A percentile compares a stretch with the other conserved stretches of the same genome.
These are phyloP conservation scores for Fusarium avenaceum DNA, from an alignment of 2,329 filamentous ascomycete genomes.

Conservation along the genomic window DNA sequence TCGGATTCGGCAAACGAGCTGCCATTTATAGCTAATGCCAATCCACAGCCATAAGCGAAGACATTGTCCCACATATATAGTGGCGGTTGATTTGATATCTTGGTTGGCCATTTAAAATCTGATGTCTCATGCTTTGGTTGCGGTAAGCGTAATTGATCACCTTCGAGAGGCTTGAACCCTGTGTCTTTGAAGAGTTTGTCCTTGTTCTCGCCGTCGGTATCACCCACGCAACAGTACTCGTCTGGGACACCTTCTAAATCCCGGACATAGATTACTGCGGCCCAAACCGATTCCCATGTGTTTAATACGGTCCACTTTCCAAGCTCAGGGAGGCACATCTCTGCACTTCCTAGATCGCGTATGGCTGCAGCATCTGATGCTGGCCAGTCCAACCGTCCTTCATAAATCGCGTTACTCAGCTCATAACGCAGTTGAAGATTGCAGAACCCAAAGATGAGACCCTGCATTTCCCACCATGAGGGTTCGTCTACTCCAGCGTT, in stretches of 20 bases:
- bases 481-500: slow-evolving; percentile 9
- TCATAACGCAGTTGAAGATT: slow-evolving; percentile 31
- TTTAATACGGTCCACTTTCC: slow-evolving; percentile 8
- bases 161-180: slow-evolving; percentile 9
- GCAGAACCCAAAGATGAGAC: slow-evolving; percentile 23
- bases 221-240: slow-evolving; percentile 10
- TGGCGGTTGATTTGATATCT: not conserved
- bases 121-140: not conserved
- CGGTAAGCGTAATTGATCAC: not conserved
- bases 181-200: slow-evolving; percentile 7
- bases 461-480: slow-evolving; percentile 37
- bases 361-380: slow-evolving; percentile 4
- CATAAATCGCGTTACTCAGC: slow-evolving; percentile 27
- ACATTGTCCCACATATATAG: slow-evolving; percentile 3
- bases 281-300: slow-evolving; percentile 24
- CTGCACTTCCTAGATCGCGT: slow-evolving; percentile 20
- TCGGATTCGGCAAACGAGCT: not conserved
- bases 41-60: slow-evolving; percentile 5
- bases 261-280: slow-evolving; percentile 21
- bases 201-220: slow-evolving; percentile 6
- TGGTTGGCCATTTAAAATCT: slow-evolving; percentile 5
- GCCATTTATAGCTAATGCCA: slow-evolving; percentile 13
- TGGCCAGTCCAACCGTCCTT: slow-evolving; percentile 26
- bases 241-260: slow-evolving; percentile 2
- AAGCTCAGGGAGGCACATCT: slow-evolving; percentile 3